Evolutionary conservation across 257 asterid genomes (phyloP).

Genomic region (Solanum pennellii): DNA sequence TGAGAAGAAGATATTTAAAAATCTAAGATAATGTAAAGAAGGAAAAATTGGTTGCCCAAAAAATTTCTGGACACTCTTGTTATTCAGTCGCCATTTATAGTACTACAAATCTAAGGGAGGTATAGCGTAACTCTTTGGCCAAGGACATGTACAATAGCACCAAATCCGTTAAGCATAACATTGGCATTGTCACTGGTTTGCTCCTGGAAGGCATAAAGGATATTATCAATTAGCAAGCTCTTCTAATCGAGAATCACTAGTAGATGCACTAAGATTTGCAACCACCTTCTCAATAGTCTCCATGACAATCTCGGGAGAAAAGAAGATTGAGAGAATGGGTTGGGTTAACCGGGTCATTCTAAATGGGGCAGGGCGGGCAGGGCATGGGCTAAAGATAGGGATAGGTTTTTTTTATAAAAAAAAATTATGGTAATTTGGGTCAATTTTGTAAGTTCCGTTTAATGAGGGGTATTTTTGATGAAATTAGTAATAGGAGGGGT

Average conservation of each 20-base stretch:
- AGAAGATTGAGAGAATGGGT: no score
- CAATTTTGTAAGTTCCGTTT: no score
- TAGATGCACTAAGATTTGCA: conserved; percentile 76
- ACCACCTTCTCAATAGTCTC: conserved; percentile 94
- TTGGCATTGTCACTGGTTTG: conserved; percentile 89
- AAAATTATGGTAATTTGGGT: no score
- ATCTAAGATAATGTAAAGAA: no score
- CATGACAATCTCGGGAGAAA: conserved; percentile 49
- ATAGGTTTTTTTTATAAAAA: no score
- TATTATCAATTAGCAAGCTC: conserved; percentile 75
- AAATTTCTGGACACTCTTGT: conserved; percentile 58
- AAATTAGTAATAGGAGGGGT: no score
- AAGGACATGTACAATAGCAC: conserved; percentile 81
- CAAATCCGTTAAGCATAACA: conserved; percentile 89
- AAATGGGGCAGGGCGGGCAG: no score
- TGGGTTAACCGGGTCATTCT: no score
- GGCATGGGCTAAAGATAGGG: no score
- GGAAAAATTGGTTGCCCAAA: no score
- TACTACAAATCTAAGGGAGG: conserved; percentile 91
- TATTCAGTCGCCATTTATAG: conserved; percentile 88
- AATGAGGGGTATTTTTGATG: no score
- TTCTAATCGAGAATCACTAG: conserved; percentile 73
- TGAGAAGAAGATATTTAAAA: no score
- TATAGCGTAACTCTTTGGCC: conserved; percentile 79
- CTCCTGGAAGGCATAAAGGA: conserved; percentile 83